These are phyloP conservation scores for Pelagophyceae sp. DNA, from an alignment of 352 stramenopile genomes.

Conservation along the genomic window DNA sequence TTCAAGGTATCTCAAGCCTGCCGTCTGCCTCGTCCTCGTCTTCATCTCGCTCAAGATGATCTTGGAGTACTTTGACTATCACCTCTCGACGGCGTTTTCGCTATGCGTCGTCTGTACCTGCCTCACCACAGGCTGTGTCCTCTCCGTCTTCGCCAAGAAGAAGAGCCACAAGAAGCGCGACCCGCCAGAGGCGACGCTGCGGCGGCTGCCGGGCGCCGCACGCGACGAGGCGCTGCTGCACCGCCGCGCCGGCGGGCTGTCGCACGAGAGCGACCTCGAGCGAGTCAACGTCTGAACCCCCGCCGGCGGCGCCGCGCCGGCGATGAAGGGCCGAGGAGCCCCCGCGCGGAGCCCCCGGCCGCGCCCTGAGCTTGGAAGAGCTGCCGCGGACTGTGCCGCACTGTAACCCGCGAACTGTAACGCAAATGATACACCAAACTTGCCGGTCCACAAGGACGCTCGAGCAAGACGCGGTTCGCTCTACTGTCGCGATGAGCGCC, in stretches of 20 bases:
- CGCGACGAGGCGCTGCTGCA: not conserved
- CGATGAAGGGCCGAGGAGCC: too few relatives aligned
- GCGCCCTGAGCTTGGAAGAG: too few relatives aligned
- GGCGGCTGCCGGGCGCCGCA: too few relatives aligned
- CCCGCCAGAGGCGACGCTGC: too few relatives aligned
- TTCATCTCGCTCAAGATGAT: constrained; percentile 62
- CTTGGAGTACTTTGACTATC: constrained; percentile 49
- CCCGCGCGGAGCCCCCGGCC: too few relatives aligned
- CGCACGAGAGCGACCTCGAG: not conserved
- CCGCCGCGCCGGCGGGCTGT: not conserved
- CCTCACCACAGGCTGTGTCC: constrained; percentile 41
- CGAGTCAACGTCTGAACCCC: not conserved
- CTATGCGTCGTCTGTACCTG: constrained; percentile 47
- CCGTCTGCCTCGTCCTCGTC: constrained; percentile 50
- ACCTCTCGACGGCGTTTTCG: constrained; percentile 44
- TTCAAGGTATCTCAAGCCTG: constrained; percentile 58
- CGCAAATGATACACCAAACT: too few relatives aligned
- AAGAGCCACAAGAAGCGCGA: not conserved
- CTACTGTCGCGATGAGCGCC: too few relatives aligned
- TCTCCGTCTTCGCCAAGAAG: constrained; percentile 42
- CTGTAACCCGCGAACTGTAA: too few relatives aligned
- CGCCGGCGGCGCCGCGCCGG: too few relatives aligned
- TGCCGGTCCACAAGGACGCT: too few relatives aligned
- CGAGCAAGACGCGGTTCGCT: too few relatives aligned
- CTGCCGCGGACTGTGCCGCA: too few relatives aligned